Conservation (phyloP, 108 stramenopile genomes). For the Nitzschia palea region DNA sequence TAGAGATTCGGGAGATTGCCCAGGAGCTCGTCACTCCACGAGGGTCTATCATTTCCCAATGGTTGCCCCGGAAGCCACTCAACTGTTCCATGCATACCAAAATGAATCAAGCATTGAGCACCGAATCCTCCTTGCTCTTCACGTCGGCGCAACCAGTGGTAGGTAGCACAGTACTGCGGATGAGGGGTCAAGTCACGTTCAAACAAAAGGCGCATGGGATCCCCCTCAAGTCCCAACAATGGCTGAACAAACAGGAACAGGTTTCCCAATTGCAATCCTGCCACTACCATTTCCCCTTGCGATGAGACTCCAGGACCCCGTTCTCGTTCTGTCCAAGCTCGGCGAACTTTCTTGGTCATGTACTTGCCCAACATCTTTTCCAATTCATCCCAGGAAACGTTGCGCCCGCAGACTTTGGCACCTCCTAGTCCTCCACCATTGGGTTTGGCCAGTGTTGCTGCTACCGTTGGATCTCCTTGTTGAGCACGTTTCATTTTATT, state of each 20-base stretch:
- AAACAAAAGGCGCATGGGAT: conserved; percentile 87
- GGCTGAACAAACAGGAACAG: conserved; percentile 83
- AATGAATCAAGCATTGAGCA: conserved; percentile 74
- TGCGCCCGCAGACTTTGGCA: conserved; percentile 50
- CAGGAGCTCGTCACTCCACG: conserved; percentile 78
- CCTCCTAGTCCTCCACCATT: conserved; percentile 64
- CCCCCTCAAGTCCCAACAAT: conserved; percentile 83
- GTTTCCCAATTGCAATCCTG: conserved; percentile 82
- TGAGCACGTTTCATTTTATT: conserved; percentile 51
- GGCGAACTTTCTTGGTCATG: conserved; percentile 74
- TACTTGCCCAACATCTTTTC: conserved; percentile 70
- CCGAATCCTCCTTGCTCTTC: conserved; percentile 50
- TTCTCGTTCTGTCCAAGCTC: conserved; percentile 65
- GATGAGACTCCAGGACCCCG: conserved; percentile 60
- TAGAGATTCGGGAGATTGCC: conserved; percentile 80
- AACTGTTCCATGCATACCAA: conserved; percentile 81
- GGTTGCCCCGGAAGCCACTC: conserved; percentile 60
- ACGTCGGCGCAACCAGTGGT: conserved; percentile 66
- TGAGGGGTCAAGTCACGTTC: conserved; percentile 87
- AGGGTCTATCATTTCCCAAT: conserved; percentile 75
- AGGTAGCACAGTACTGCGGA: conserved; percentile 84
- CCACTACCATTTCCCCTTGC: conserved; percentile 72
- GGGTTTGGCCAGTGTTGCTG: conserved; percentile 52
- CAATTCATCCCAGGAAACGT: conserved; percentile 57
- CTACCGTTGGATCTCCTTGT: conserved; percentile 52